A percentile compares a stretch with the other conserved stretches of the same genome.
Conservation (phyloP, 2,329 filamentous ascomycete species). For the Sarocladium strictum region DNA sequence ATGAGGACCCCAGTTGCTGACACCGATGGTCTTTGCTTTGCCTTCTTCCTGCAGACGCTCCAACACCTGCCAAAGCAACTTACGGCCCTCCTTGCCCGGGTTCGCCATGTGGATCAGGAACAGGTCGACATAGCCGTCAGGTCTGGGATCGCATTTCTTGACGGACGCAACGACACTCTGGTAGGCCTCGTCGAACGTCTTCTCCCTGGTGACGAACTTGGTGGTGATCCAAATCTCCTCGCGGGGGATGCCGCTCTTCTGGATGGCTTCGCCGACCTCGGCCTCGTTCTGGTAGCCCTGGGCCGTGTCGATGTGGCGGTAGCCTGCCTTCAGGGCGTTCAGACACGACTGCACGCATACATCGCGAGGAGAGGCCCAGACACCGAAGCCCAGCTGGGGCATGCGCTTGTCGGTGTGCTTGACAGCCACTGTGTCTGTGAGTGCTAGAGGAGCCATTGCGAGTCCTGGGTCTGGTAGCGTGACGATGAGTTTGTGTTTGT, state of each 20-base stretch:
- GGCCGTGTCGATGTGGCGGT: constrained; percentile 50
- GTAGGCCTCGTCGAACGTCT: constrained; percentile 52
- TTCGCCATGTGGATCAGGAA: constrained; percentile 64
- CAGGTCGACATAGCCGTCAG: constrained; percentile 61
- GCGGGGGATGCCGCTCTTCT: constrained; percentile 36
- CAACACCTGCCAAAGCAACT: constrained; percentile 58
- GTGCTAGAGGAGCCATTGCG: neutral
- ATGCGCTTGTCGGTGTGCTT: constrained; percentile 29
- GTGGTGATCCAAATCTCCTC: constrained; percentile 49
- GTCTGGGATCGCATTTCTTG: constrained; percentile 47
- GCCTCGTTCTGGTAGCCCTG: constrained; percentile 29
- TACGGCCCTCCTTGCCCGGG: constrained; percentile 42
- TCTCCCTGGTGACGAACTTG: constrained; percentile 40
- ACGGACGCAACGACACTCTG: constrained; percentile 55
- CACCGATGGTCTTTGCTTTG: constrained; percentile 59
- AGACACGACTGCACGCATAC: constrained; percentile 53
- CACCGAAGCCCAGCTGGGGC: constrained; percentile 64
- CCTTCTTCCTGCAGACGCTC: constrained; percentile 56
- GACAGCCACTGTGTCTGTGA: neutral
- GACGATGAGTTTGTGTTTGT: neutral
- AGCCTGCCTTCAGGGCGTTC: constrained; percentile 45
- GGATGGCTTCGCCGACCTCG: constrained; percentile 42
- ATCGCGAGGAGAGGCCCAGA: constrained; percentile 52
- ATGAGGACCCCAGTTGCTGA: constrained; percentile 64
- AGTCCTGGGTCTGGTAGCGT: no score